Base-by-base conservation (phyloP, 164 flowering plant genomes). In the Macadamia integrifolia region DNA sequence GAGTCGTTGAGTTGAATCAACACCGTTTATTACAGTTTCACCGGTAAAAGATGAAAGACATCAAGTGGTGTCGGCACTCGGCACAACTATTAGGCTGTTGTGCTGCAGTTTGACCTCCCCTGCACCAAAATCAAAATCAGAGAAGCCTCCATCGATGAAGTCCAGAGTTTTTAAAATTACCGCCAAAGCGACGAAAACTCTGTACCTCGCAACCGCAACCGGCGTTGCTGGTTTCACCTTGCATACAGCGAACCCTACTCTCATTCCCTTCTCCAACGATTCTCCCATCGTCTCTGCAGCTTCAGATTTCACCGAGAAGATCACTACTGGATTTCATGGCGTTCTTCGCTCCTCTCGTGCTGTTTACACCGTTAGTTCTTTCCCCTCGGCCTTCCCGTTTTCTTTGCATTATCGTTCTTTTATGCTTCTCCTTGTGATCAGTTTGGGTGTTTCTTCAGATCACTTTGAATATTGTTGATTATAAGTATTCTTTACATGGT, bases 321-420 rank as follows among this genome's bases (percentile, higher is more conserved):
- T 86, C 30, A 66, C 69, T 74, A 71, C 81, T 0, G 78, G 74
- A 35, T 17, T 83, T 44, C 71, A 73, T 43, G 90, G 82, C 65
- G 67, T 87, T 43, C 49, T 73, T 31, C 98, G 97, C 60, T 86
- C 96, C 14, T 86, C 91, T 69, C 88, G 95, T 67, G 91, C 98
- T 58, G 11, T 88, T 64, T 80, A 75, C 81, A 82, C 92, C 6
- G 96, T 90, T 43, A 42, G 72, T 53, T 64, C 70, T 64, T 67
- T 40, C 60, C 46, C 71, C 52, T 69, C 53, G 58, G 49, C 18
- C 0, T 3, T 62, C 44, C n/a, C 35, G 2, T 5, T 59, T 46
- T 55, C 35, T 68, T 23, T 15, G n/a, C 12, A 55, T 35, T 44
- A 56, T 32, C 28, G 18, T 9, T 43, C 6, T 49, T 42, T 55